Percentiles rank a stretch among this genome's conserved stretches.
These are phyloP conservation scores for Ogataea neopini DNA, from an alignment of 805 yeast genomes.

Conservation along the genomic window DNA sequence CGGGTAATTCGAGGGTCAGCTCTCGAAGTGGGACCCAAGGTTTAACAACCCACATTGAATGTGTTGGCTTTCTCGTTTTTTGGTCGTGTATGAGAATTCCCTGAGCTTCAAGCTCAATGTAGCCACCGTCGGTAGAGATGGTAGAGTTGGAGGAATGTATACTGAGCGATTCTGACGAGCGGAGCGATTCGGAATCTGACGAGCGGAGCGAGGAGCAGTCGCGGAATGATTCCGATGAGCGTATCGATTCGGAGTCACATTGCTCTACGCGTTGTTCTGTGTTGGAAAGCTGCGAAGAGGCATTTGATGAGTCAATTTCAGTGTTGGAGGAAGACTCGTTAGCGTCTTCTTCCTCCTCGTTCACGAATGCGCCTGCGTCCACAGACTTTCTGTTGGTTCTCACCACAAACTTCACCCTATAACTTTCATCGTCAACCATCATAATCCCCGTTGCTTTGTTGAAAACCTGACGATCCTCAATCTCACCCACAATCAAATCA, in stretches of 20 bases:
- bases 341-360: no score
- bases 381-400: constrained; percentile 25
- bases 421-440: constrained; percentile 73
- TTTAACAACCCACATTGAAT: constrained; percentile 91
- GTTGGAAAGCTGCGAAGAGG: no score
- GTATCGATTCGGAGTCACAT: background rate
- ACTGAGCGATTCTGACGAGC: constrained; percentile 27
- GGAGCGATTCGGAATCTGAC: background rate
- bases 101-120: constrained; percentile 85
- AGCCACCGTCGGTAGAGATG: constrained; percentile 57
- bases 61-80: constrained; percentile 59
- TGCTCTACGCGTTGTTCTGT: no score
- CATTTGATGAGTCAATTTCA: no score
- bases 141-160: constrained; percentile 33
- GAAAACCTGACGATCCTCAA: constrained; percentile 66
- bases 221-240: background rate
- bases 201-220: no score
- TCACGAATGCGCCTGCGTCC: background rate
- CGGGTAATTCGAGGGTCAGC: constrained; percentile 68
- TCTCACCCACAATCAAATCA: constrained; percentile 63
- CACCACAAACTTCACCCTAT: constrained; percentile 71
- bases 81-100: constrained; percentile 79
- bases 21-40: constrained; percentile 67
- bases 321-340: no score
- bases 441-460: constrained; percentile 67